Evolutionary conservation across 192 early-diverging fungal genomes (phyloP), one percentile per base, ranked within the genome.

Genomic region (Coemansia sp.): DNA sequence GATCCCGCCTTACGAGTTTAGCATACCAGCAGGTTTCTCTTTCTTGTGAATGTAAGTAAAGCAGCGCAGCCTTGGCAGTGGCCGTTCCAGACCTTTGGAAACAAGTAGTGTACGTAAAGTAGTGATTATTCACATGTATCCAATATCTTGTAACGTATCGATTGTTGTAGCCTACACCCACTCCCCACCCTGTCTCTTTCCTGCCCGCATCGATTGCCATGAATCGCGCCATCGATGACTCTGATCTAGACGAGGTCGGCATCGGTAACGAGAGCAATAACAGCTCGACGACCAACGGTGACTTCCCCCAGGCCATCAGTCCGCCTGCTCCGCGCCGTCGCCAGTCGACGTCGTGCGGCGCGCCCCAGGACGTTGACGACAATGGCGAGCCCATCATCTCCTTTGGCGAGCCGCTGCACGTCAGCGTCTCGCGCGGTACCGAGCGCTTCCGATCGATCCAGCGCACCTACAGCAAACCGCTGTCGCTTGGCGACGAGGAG

Each of bases 341-440:
- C 30, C 30, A 32, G 11, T 32, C 30, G 5, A 11, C 11, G 6
- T 32, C 30, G 5, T 32, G 30, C 11, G 30, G 30, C 30, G 30
- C 30, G 30, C 30, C 48, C 10, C 13, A 48, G 30, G 17, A 48
- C 6, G 45, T 14, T 17, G 28, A 27, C 34, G 24, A 22, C 5
- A 47, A 55, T 20, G 39, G 29, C 45, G 68, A 71, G 56, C 46
- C 58, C 13, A 20, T 30, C 9, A 59, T 48, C 36, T 72, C 70
- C 8, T 77, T 77, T 55, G 74, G 74, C 15, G 74, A 77, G 51
- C 74, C 62, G 13, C 56, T 64, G 29, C 54, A 72, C 13, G 74
- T 77, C 24, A 70, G 67, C 49, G 55, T 66, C 22, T 46, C 46
- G 20, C 58, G 60, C 1, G 74, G 58, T 5, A 63, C 62, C 3